Base-by-base conservation (phyloP, 345 rosid species). In the Syzygium jambos region DNA sequence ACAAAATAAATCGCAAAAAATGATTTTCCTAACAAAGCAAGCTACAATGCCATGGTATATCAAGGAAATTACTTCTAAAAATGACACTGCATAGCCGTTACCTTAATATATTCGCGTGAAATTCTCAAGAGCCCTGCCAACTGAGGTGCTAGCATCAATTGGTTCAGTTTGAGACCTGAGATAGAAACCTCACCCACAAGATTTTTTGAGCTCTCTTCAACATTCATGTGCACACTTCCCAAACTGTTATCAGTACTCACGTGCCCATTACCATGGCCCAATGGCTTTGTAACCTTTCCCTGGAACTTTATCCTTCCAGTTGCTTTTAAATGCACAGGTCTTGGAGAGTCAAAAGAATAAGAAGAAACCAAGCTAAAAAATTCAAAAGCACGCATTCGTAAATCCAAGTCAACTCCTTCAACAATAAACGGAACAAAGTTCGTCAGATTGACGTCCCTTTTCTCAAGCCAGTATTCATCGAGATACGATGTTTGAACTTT, bases 381-480 rank as follows among this genome's bases (percentile, higher is more conserved):
- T 93, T 96, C 99, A 94, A 96, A 97, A 89, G 94, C 95, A 82
- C 98, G 98, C 99, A 96, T 94, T 17, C 99, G 97, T 84, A 97
- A 91, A 92, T 96, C 98, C 93, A 97, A 91, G 89, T 96, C 98
- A 90, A 97, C 92, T 89, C 99, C 99, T 92, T 95, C 98, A 90
- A 97, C 91, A 83, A 88, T 90, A 92, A 95, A 95, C 41, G 98
- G 99, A 88, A 95, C 54, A 63, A 89, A 23, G 51, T 52, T 91
- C 87, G 90, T 92, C 78, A 86, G 90, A 90, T 88, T 73, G 85
- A 86, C 78, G 85, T 93, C 93, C 78, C 88, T 84, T 90, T 91
- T 90, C 86, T 93, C 89, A 86, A 92, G 88, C 93, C 90, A 91
- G 89, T 89, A 89, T 49, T 94, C 97, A 78, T 94, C 95, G 41